A percentile compares a stretch with the other conserved stretches of the same genome.
These are phyloP conservation scores for Papiliotrema nemorosa DNA, from an alignment of 1,284 basidiomycete species.

Conservation along the genomic window DNA sequence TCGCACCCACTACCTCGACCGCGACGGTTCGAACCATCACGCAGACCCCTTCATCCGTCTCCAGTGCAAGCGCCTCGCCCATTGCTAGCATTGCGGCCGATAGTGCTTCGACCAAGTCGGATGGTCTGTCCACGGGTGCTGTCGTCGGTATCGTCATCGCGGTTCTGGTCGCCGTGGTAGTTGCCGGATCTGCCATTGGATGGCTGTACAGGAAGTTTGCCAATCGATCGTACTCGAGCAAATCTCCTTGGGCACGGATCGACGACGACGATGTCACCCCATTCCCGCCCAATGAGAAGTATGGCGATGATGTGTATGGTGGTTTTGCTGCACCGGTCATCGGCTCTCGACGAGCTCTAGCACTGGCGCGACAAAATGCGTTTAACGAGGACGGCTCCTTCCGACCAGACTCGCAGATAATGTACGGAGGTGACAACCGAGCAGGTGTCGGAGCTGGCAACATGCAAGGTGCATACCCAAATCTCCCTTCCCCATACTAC, in stretches of 20 bases:
- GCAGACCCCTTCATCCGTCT: constrained; percentile 1
- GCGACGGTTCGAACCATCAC: constrained; percentile 1
- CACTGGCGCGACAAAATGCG: constrained; percentile 27
- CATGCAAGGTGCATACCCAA: constrained; percentile 17
- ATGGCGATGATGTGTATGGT: constrained; percentile 28
- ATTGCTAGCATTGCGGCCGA: not conserved
- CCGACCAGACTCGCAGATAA: constrained; percentile 24
- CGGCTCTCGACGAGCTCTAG: constrained; percentile 32
- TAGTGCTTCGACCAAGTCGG: not conserved
- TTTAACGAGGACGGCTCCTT: constrained; percentile 24
- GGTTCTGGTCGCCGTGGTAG: constrained; percentile 28
- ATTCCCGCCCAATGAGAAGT: constrained; percentile 29
- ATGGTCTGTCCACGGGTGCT: constrained; percentile 26
- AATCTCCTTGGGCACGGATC: constrained; percentile 36
- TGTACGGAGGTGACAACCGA: constrained; percentile 24
- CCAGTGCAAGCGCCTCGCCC: constrained; percentile 1
- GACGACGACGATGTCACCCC: constrained; percentile 42
- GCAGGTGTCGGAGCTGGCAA: constrained; percentile 33
- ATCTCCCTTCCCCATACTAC: constrained; percentile 7
- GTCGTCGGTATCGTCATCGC: constrained; percentile 33
- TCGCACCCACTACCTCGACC: not conserved
- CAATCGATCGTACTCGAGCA: constrained; percentile 19
- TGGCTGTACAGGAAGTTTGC: constrained; percentile 25
- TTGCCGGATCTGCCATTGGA: constrained; percentile 25
- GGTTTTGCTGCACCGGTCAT: constrained; percentile 26